Base-by-base conservation (phyloP, 179 eudicot species). In the Heliamphora pulchella region DNA sequence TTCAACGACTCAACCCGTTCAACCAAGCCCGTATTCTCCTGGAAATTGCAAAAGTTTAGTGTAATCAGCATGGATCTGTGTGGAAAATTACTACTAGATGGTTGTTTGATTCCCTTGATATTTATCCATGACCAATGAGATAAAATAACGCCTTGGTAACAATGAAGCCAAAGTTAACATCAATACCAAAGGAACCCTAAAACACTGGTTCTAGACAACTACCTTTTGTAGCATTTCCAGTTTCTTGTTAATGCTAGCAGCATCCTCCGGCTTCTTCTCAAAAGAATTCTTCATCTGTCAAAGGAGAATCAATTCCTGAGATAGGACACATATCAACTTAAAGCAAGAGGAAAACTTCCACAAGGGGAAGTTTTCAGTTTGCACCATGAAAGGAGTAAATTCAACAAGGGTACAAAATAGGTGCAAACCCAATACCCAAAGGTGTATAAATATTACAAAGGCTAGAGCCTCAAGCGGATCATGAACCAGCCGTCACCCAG, bases 21-120 rank as follows among this genome's bases (percentile, higher is more conserved):
- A 72, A 90, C 86, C 93, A 93, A 84, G 79, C 86, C 87, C 18
- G 53, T 58, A 74, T 91, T 93, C 61, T 93, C 95, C 97, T 92
- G 91, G 20, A 47, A 75, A 81, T 22, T 1, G 11, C 6, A 75
- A 43, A 47, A 61, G 14, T 43, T 77, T 59, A 70, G 46, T 65
- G 65, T 48, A 17, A 50, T 65, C 53, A 50, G 13, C 20, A 77
- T 62, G 62, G 3, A 65, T 17, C 18, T 64, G 58, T 13, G 2
- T 18, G 20, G 72, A 17, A 64, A 64, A 50, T 17, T 50, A 65
- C 15, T 3, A 8, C 62, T 14, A 9, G 20, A 78, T 22, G 15
- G 20, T 9, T 41, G 17, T 9, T 73, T 22, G 8, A 44, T 1
- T 50, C 31, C n/a, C 57, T 43, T 17, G 14, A 8, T 41, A 18